A percentile compares a stretch with the other conserved stretches of the same genome.
These are phyloP conservation scores for Rhynchospora tenuis DNA, from an alignment of 176 grass and related monocot species.

Conservation along the genomic window DNA sequence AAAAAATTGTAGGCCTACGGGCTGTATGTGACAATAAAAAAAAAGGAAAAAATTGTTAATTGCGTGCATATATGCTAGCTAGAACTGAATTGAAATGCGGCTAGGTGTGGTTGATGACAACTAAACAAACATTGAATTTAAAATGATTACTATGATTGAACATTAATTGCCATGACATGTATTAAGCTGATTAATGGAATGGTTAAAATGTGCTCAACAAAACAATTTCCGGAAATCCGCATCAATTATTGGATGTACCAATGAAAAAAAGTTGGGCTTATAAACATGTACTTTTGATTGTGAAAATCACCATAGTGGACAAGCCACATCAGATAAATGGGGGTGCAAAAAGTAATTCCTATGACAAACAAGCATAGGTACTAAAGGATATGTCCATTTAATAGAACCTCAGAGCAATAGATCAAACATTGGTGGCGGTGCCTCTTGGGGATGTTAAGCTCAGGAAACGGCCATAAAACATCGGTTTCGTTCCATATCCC, in stretches of 20 bases:
- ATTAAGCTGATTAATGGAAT: neutral
- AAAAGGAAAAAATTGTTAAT: neutral
- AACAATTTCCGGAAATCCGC: neutral
- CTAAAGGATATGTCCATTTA: neutral
- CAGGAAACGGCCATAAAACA: neutral
- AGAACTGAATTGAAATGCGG: too few relatives aligned
- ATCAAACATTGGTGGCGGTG: slow-evolving; percentile 3
- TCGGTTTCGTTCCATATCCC: neutral
- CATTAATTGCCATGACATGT: neutral
- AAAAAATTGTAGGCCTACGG: neutral
- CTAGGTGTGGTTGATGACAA: neutral
- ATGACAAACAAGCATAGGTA: neutral
- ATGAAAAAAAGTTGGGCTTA: neutral
- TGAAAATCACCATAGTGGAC: neutral
- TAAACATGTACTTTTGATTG: neutral
- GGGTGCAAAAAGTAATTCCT: neutral
- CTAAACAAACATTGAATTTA: neutral
- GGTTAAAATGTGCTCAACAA: too few relatives aligned
- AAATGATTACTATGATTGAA: neutral
- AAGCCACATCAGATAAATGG: neutral
- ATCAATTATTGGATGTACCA: neutral
- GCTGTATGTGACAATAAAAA: neutral
- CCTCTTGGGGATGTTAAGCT: neutral
- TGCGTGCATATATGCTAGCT: too few relatives aligned
- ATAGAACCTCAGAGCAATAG: neutral